Percentiles rank a stretch among this genome's conserved stretches.
These are phyloP conservation scores for Chalciporus sp. DNA, from an alignment of 1,284 basidiomycete genomes.

Conservation along the genomic window DNA sequence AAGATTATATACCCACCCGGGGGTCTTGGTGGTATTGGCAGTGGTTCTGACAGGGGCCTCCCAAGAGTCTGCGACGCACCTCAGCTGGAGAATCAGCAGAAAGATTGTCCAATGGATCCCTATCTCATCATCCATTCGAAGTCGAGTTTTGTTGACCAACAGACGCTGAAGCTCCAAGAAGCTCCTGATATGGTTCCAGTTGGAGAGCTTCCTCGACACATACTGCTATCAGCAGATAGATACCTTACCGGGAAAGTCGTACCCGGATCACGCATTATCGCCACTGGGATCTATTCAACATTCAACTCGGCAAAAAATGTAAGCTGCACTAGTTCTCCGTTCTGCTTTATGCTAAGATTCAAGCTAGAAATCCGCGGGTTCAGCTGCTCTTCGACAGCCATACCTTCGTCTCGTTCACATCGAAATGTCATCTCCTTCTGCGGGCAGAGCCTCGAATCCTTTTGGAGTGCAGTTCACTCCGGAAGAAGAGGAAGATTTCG, in stretches of 20 bases:
- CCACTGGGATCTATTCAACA: constrained; percentile 97
- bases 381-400: constrained; percentile 88
- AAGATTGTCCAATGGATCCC: constrained; percentile 94
- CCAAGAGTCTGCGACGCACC: constrained; percentile 86
- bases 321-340: constrained; percentile 29
- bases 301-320: constrained; percentile 87
- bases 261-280: constrained; percentile 92
- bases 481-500: constrained; percentile 97
- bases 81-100: constrained; percentile 75
- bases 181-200: constrained; percentile 99
- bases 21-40: constrained; percentile 86
- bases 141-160: constrained; percentile 94
- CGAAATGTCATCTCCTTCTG: constrained; percentile 81
- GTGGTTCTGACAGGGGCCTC: constrained; percentile 77
- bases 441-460: constrained; percentile 69
- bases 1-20: constrained; percentile 81
- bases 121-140: constrained; percentile 96
- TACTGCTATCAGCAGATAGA: constrained; percentile 90
- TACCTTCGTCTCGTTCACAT: constrained; percentile 94
- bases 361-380: constrained; percentile 69
- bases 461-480: constrained; percentile 88
- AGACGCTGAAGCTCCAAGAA: constrained; percentile 97
- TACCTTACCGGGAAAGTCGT: constrained; percentile 91
- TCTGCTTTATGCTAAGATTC: constrained; percentile 8
- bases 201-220: constrained; percentile 95